Base-by-base conservation (phyloP, 2,329 filamentous ascomycete species). In the Stagonosporopsis vannaccii region DNA sequence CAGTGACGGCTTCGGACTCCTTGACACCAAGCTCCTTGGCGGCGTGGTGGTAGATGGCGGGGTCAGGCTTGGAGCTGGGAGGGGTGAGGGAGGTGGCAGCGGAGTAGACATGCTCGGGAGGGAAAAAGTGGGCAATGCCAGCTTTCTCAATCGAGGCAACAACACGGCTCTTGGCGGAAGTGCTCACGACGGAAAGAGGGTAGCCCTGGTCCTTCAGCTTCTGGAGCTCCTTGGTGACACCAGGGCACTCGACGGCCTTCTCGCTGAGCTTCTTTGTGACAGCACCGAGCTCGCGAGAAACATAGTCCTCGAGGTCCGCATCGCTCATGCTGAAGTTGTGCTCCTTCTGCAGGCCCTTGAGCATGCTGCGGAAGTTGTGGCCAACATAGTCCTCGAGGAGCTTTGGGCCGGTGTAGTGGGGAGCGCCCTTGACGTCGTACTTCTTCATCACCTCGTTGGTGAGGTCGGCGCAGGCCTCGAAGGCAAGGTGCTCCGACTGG, bases 301-400 rank as follows among this genome's bases (percentile, higher is more conserved):
- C 91, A 75, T 91, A 96, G 36, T 73, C 75, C 68, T 95, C 87
- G 55, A 92, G 78, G 72, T 96, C 90, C 2, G 85, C 86, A 19
- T 82, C 76, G 23, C 78, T 68, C 78, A 97, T 85, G 49, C 83
- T 79, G 78, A 96, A 94, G 77, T 83, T 82, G 82, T 91, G 87
- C 77, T 90, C 89, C 76, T 86, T 80, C 77, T 92, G 87, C 59
- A 97, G 86, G 59, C 86, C 87, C 56, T 81, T 78, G 79, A 96
- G 88, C 91, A 96, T 96, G 78, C 91, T 91, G 66, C 92, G 91
- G 85, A 96, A 97, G 84, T 96, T 96, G 77, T 95, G 90, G 69
- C 93, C 92, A 67, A 97, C 91, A 71, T 96, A 97, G 79, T 96
- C 90, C 67, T 83, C 81, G 79, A 96, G 90, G 62, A 97, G 87